These are phyloP conservation scores for Apiotrichum montevideense DNA, from an alignment of 1,284 basidiomycete genomes.

Conservation along the genomic window DNA sequence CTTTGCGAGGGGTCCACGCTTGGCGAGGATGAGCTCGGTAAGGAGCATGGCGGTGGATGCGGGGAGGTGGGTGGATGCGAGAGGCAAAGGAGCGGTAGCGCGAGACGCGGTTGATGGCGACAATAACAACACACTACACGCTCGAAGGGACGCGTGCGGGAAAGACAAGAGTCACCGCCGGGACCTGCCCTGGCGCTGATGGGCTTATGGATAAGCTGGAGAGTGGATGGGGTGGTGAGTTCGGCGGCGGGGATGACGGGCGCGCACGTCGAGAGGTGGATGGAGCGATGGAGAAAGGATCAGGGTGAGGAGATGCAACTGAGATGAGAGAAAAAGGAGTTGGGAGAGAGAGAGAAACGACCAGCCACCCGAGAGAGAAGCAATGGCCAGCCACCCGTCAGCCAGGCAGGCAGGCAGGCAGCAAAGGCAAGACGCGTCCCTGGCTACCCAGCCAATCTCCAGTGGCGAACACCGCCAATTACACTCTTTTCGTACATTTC, in stretches of 20 bases:
- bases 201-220: not conserved
- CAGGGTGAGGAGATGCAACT: not conserved
- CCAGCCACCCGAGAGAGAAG: too few relatives aligned
- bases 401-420: not conserved
- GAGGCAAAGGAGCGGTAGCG: not conserved
- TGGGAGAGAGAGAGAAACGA: not conserved
- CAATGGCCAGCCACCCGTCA: not conserved
- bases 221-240: not conserved
- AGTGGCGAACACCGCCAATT: too few relatives aligned
- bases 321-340: not conserved
- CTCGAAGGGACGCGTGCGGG: not conserved
- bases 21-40: conserved; percentile 84
- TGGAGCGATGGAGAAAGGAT: not conserved
- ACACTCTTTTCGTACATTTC: too few relatives aligned
- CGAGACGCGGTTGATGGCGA: not conserved
- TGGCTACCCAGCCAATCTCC: too few relatives aligned
- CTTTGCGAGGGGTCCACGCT: conserved; percentile 86
- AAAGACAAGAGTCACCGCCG: too few relatives aligned
- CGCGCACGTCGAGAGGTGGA: not conserved
- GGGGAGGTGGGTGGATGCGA: not conserved
- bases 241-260: not conserved
- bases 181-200: not conserved
- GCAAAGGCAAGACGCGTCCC: too few relatives aligned
- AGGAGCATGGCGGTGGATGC: conserved; percentile 59
- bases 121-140: not conserved